These are phyloP conservation scores for Simmondsia chinensis DNA, from an alignment of 148 eudicot species.

Conservation along the genomic window DNA sequence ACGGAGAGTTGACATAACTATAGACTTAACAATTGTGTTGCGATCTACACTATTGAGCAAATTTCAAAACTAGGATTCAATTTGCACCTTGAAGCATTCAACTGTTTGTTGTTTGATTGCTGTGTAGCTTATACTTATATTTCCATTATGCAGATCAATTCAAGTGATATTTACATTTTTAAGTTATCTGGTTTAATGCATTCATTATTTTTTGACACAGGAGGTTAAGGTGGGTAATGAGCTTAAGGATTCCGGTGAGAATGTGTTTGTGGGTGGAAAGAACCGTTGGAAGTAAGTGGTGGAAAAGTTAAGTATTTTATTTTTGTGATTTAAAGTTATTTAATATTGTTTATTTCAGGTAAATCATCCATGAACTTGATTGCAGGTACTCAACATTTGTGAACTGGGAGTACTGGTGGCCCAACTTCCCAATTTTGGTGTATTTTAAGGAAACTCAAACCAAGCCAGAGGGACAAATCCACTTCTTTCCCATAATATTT, in stretches of 20 bases:
- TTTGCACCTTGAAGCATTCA: background rate
- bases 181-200: constrained; percentile 5
- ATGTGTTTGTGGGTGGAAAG: constrained; percentile 89
- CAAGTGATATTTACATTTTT: background rate
- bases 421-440: constrained; percentile 84
- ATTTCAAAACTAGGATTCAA: no score
- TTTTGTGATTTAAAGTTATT: no score
- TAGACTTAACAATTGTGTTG: no score
- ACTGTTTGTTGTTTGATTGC: background rate
- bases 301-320: no score
- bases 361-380: background rate
- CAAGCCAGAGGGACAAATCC: constrained; percentile 92
- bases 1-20: no score
- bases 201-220: no score
- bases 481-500: constrained; percentile 92
- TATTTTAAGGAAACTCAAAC: constrained; percentile 96
- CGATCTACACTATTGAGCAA: no score
- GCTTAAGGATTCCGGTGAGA: constrained; percentile 84
- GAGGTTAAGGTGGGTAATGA: constrained; percentile 86
- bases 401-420: constrained; percentile 99
- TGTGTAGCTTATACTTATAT: background rate
- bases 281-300: constrained; percentile 96
- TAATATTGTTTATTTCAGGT: no score
- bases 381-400: constrained; percentile 84
- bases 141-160: background rate